These are phyloP conservation scores for Golubevia sp. DNA, from an alignment of 1,284 basidiomycete genomes.

Conservation along the genomic window DNA sequence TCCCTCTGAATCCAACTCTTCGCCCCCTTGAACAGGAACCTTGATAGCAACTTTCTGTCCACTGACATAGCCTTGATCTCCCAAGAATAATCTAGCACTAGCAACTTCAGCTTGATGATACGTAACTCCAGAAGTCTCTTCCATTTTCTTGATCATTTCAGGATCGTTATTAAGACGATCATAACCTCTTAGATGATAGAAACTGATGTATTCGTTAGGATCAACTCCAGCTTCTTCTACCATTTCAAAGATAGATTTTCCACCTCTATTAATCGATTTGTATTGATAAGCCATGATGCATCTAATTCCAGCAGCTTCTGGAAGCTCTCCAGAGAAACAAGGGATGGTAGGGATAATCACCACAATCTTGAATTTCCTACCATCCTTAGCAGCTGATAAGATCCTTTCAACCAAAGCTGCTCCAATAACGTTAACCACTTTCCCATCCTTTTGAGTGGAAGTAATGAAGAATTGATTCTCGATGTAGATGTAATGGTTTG, in stretches of 20 bases:
- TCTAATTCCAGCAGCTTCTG: constrained; percentile 65
- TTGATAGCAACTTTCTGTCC: no score
- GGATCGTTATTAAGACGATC: constrained; percentile 81
- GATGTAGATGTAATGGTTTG: constrained; percentile 83
- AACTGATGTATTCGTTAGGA: constrained; percentile 77
- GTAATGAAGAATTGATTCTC: constrained; percentile 26
- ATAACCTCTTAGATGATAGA: constrained; percentile 87
- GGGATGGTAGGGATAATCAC: constrained; percentile 71
- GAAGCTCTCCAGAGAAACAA: constrained; percentile 25
- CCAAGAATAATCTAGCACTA: constrained; percentile 79
- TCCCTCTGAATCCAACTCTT: constrained; percentile 11
- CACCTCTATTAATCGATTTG: constrained; percentile 83
- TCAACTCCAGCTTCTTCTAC: constrained; percentile 78
- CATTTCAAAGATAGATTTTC: constrained; percentile 80
- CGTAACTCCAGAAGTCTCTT: constrained; percentile 73
- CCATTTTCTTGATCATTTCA: constrained; percentile 68
- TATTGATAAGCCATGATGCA: constrained; percentile 73
- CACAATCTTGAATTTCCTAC: constrained; percentile 73
- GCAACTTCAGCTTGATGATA: constrained; percentile 87
- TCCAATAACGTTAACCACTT: constrained; percentile 71
- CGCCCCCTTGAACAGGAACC: no score
- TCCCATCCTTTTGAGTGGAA: constrained; percentile 3
- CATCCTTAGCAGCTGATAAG: constrained; percentile 71
- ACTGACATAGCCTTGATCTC: constrained; percentile 13
- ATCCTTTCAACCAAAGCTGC: constrained; percentile 81